Conservation (phyloP, 257 asterid species). For the Ligustrum vulgare region DNA sequence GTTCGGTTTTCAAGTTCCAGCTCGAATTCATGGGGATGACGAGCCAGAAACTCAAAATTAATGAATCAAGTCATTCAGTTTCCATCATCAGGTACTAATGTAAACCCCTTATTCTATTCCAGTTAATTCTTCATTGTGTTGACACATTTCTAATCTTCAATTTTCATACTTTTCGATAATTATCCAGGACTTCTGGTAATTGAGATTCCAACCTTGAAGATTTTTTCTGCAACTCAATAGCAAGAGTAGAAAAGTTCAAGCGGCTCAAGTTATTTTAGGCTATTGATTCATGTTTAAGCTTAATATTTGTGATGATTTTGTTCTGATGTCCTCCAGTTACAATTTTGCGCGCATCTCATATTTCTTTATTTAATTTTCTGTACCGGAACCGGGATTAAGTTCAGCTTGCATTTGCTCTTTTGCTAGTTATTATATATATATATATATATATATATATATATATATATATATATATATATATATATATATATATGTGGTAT, state of each 20-base stretch:
- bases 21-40: slow-evolving; percentile 48
- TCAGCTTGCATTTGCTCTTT: no score
- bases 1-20: slow-evolving; percentile 46
- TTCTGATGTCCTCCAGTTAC: no score
- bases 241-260: background rate
- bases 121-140: background rate
- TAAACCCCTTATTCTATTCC: background rate
- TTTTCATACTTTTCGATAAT: background rate
- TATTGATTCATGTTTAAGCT: no score
- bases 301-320: background rate
- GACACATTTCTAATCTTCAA: background rate
- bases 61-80: no score
- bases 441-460: no score
- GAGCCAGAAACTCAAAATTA: slow-evolving; percentile 23
- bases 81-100: slow-evolving; percentile 19
- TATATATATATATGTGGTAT: no score
- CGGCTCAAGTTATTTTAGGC: background rate
- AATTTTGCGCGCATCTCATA: no score
- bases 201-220: background rate
- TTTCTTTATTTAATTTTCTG: no score
- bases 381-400: no score
- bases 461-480: no score
- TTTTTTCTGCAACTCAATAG: background rate
- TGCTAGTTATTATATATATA: no score
- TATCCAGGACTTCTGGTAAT: slow-evolving; percentile 3